Conservation (phyloP, 352 stramenopile species). For the Bremia lactucae region DNA sequence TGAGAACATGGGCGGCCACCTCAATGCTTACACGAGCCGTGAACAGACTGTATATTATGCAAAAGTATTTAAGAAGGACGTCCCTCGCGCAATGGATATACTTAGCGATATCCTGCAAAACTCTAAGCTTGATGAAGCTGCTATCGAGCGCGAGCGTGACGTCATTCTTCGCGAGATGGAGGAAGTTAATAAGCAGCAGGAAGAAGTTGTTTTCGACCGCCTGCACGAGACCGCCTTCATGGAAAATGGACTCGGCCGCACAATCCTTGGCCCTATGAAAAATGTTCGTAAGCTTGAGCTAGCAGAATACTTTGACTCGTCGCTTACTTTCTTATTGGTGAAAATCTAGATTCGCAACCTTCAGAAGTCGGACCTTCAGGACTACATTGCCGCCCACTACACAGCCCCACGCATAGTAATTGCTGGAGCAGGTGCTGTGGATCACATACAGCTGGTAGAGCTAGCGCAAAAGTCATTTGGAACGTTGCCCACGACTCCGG, state of each 20-base stretch:
- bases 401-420: slow-evolving; percentile 98
- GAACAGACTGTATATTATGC: slow-evolving; percentile 99
- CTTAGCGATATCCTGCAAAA: slow-evolving; percentile 98
- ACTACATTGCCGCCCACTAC: slow-evolving; percentile 99
- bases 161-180: slow-evolving; percentile 99
- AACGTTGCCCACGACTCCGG: slow-evolving; percentile 75
- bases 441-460: slow-evolving; percentile 96
- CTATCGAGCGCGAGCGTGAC: slow-evolving; percentile 96
- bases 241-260: slow-evolving; percentile 94
- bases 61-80: slow-evolving; percentile 99
- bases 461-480: slow-evolving; percentile 96
- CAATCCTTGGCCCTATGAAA: slow-evolving; percentile 97
- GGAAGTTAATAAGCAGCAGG: slow-evolving; percentile 97
- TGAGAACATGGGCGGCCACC: slow-evolving; percentile 99
- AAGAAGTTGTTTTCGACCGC: slow-evolving; percentile 98
- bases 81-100: slow-evolving; percentile 96
- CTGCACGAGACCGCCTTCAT: slow-evolving; percentile 98
- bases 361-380: slow-evolving; percentile 88
- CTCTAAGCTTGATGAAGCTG: slow-evolving; percentile 92
- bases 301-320: too few species aligned
- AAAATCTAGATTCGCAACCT: slow-evolving; percentile 85
- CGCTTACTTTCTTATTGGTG: too few species aligned
- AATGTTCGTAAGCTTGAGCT: slow-evolving; percentile 92
- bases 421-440: slow-evolving; percentile 93
- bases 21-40: slow-evolving; percentile 98